Evolutionary conservation across 495 filamentous ascomycete species (phyloP), one percentile per base, ranked within the genome.

Genomic region (Articulospora tetracladia): DNA sequence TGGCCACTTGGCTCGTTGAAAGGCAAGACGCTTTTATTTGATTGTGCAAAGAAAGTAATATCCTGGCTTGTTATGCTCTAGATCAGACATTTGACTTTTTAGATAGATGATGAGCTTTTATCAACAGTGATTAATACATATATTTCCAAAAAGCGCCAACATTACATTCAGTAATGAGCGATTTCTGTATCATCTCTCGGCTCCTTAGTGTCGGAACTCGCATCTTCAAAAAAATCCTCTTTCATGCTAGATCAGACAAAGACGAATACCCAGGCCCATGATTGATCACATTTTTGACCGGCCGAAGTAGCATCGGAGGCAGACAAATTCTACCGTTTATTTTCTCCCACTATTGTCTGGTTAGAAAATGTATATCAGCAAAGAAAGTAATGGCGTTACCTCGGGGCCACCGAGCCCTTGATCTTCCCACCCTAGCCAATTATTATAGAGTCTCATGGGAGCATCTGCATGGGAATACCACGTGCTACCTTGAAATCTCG

Each of bases 381-480:
- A 27, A 51, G 46, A 51, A 34, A 39, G 7, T n/a, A 19, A 46
- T 20, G 20, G n/a, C n/a, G 63, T 34, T 55, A 73, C 72, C 61
- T 69, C 73, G 23, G 63, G 49, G 3, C 80, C 80, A 28, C 80
- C 81, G 23, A 80, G 68, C 26, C 67, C 73, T 20, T 71, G 76
- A 50, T 81, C 78, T 53, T 83, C 79, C 62, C 75, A 78, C 1
- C 85, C 84, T 68, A 88, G 70, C 77, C 85, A 87, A 64, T 84
- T 79, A 66, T 86, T 75, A 66, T 84, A 88, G 39, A 89, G 58
- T 53, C 77, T 72, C 68, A 75, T 76, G 3, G 84, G 77, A 30
- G 83, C 80, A 19, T 65, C 65, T 3, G 78, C 75, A 13, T 75
- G 69, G 66, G 76, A 86, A 60, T 83, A 84, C 84, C 83, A 88